phyloP scores from a whole-genome alignment of 495 filamentous ascomycete genomes.

The Tuber borchii region DNA sequence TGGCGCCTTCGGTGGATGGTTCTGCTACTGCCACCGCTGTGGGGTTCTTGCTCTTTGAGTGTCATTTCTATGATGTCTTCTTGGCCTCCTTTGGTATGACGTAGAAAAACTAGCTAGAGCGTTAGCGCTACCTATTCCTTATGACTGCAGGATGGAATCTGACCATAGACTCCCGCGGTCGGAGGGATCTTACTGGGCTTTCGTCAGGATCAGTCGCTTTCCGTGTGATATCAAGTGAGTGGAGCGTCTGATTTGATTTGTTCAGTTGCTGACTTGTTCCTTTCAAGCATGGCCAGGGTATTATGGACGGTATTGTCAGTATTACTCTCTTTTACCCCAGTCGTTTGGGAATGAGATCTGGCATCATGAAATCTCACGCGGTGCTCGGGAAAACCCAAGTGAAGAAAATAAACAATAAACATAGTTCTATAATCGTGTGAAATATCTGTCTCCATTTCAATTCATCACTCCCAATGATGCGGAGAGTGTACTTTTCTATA shows the following conservation, averaged over 20 bases:
- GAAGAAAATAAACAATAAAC: no score
- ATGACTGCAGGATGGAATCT: neutral
- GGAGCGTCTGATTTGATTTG: neutral
- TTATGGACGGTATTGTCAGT: conserved; percentile 45
- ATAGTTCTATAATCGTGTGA: no score
- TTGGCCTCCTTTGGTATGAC: neutral
- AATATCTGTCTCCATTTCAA: no score
- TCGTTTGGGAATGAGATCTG: neutral
- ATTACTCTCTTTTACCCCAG: neutral
- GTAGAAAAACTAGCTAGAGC: neutral
- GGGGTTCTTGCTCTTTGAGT: neutral
- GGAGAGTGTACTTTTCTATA: no score
- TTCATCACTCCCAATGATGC: no score
- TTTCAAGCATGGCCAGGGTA: conserved; percentile 58
- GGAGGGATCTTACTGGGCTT: conserved; percentile 46
- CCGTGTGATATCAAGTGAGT: neutral
- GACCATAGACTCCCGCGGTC: neutral
- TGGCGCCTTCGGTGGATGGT: conserved; percentile 53
- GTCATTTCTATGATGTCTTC: neutral
- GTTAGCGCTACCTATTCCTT: neutral
- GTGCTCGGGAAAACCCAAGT: neutral
- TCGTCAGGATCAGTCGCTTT: conserved; percentile 11
- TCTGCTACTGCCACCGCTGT: conserved; percentile 56
- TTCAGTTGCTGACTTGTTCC: conserved; percentile 24
- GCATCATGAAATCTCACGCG: conserved; percentile 1